Evolutionary conservation across 2,329 filamentous ascomycete species (phyloP).

Genomic region (Neofusicoccum ribis): DNA sequence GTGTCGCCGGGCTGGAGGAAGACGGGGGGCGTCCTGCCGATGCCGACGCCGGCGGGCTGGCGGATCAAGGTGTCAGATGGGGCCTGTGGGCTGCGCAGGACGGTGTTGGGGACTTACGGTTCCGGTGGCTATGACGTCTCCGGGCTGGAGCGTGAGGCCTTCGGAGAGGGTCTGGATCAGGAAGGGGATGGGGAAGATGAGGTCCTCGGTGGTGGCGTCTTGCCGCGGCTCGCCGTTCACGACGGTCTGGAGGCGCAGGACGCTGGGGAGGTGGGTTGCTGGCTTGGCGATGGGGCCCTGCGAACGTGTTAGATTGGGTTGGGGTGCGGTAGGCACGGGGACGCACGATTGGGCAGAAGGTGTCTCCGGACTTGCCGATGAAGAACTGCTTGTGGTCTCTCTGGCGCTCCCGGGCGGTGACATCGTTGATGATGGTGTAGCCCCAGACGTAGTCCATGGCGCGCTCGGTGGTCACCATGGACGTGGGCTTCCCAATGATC

Average conservation of each 20-base stretch:
- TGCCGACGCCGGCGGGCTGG: slow-evolving; percentile 45
- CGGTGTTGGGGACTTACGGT: slow-evolving; percentile 31
- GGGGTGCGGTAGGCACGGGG: not conserved
- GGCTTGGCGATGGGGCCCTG: slow-evolving; percentile 55
- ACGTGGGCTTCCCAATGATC: slow-evolving; percentile 54
- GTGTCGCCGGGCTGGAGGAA: slow-evolving; percentile 46
- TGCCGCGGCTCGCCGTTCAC: slow-evolving; percentile 57
- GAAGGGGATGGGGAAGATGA: slow-evolving; percentile 53
- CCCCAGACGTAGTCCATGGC: slow-evolving; percentile 58
- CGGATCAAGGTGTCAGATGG: slow-evolving; percentile 26
- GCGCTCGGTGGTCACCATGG: slow-evolving; percentile 44
- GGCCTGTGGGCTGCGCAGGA: not conserved
- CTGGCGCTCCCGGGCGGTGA: slow-evolving; percentile 57
- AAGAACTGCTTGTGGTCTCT: slow-evolving; percentile 63
- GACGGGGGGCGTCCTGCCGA: slow-evolving; percentile 35
- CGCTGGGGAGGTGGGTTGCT: slow-evolving; percentile 44
- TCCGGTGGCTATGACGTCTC: slow-evolving; percentile 52
- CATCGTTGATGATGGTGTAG: slow-evolving; percentile 58
- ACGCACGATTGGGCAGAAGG: slow-evolving; percentile 55
- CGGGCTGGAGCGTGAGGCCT: slow-evolving; percentile 40
- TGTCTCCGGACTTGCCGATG: slow-evolving; percentile 58
- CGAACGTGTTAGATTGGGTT: not conserved
- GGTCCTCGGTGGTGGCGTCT: slow-evolving; percentile 39
- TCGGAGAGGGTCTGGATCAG: slow-evolving; percentile 51
- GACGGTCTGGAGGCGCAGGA: slow-evolving; percentile 43